Evolutionary conservation across 345 rosid genomes (phyloP), one percentile per base, ranked within the genome.

Genomic region (Euphorbia peplus): DNA sequence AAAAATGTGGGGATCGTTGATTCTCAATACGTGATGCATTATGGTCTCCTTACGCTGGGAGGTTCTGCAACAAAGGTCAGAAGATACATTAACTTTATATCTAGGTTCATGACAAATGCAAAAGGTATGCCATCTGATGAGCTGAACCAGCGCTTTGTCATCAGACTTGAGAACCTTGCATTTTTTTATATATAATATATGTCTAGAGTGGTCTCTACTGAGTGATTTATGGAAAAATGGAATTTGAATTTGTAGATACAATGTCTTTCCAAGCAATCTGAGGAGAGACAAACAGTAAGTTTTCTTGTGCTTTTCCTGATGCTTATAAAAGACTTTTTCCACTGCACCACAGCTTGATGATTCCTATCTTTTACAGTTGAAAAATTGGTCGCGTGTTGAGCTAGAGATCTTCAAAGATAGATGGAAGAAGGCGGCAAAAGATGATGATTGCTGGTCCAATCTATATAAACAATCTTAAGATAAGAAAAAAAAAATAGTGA

Each of bases 1-100:
- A 79, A 86, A 77, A 88, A 83, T 32, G 75, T 92, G 0, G 98
- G 98, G 14, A 71, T 92, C 44, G 90, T 92, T 56, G 96, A 92
- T 82, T 75, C 90, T 0, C 92, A 92, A 80, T 89, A 84, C 71
- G 30, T 92, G 60, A 70, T 81, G 65, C 93, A 89, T 74, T 63
- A 84, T 44, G 91, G 87, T 69, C 68, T 81, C 73, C 88, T 90
- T 58, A 87, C 91, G 0, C 86, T 91, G 0, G 97, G 95, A 76
- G 87, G 87, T 60, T 73, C 71, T 51, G 70, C 51, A 21, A 67
- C 61, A 32, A 73, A 78, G 82, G 87, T 85, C 44, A 62, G 81
- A 65, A 42, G n/a, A n/a, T n/a, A 25, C 24, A 16, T 9, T 25
- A n/a, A 15, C 18, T 13, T 42, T 21, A 19, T 18, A 48, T 13